Base-by-base conservation (phyloP, 345 rosid species). In the Melaleuca quinquenervia region DNA sequence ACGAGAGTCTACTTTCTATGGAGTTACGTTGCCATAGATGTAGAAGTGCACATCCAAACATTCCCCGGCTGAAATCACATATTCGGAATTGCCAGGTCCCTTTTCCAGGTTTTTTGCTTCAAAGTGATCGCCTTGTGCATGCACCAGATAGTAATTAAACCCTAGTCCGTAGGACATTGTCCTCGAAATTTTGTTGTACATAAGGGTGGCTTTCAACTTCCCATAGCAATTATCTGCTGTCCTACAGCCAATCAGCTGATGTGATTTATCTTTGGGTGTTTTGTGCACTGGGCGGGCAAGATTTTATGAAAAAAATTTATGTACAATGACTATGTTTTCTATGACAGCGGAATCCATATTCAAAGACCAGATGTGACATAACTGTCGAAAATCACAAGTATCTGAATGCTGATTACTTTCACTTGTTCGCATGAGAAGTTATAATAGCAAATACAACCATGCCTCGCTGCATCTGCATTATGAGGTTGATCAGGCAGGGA, bases 11-110 rank as follows among this genome's bases (percentile, higher is more conserved):
- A 83, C 85, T 94, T 90, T 91, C 95, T 3, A 91, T 84, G 91
- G 98, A 96, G 93, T 78, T 96, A 88, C 97, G 98, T 70, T 97
- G 99, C 91, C 91, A 92, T 86, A 88, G 98, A 74, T 97, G 98
- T 86, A 93, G 91, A 91, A 96, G 98, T 85, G 96, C 93, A 70
- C 98, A 96, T 85, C 98, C 98, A 9, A 96, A 90, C 87, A 95
- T 97, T 27, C 98, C 98, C n/a, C 95, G 90, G 87, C 92, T 96
- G 80, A 97, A 96, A 91, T 90, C 88, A 9, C 99, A 97, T 85
- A 87, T 95, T 58, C 88, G 85, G 88, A 89, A 48, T 82, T 97
- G 99, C 56, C 84, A 36, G 85, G 88, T 92, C 60, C 91, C 95
- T 18, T 96, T 92, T 86, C 96, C 95, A 29, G 50, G 90, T 20